Conservation (phyloP, 208 protist species). For the Crithidia fasciculata region DNA sequence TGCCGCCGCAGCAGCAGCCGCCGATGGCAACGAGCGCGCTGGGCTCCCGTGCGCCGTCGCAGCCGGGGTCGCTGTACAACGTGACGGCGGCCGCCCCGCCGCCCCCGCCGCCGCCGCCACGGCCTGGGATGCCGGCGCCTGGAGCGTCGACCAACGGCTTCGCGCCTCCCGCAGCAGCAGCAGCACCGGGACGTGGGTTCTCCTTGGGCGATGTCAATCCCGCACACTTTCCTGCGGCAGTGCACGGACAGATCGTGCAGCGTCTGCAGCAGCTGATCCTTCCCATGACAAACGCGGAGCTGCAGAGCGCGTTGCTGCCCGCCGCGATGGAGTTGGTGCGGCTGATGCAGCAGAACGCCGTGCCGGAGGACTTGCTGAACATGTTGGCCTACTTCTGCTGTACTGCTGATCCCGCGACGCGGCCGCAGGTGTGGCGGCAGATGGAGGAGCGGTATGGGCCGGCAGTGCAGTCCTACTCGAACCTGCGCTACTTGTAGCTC, state of each 20-base stretch:
- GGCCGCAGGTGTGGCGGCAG: conserved; percentile 50
- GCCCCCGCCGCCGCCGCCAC: conserved; percentile 20
- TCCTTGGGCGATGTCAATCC: conserved; percentile 20
- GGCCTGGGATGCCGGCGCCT: not conserved
- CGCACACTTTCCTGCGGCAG: conserved; percentile 12
- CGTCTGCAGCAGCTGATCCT: conserved; percentile 47
- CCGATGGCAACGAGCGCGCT: conserved; percentile 3
- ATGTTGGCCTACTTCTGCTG: conserved; percentile 56
- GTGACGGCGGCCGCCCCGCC: conserved; percentile 11
- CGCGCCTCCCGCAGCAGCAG: not conserved
- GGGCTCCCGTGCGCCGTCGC: conserved; percentile 18
- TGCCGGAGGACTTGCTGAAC: conserved; percentile 57
- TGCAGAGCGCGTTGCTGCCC: conserved; percentile 53
- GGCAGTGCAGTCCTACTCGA: conserved; percentile 54
- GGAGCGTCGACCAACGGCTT: conserved; percentile 1
- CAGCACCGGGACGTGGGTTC: not conserved
- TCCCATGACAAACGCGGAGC: conserved; percentile 43
- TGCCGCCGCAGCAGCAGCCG: conserved; percentile 14
- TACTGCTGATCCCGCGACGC: conserved; percentile 39
- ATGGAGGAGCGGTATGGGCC: conserved; percentile 45
- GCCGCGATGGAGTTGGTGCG: conserved; percentile 61
- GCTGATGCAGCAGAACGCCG: conserved; percentile 40
- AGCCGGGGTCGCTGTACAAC: conserved; percentile 34
- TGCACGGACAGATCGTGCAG: conserved; percentile 35
- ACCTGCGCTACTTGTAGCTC: conserved; percentile 60